Evolutionary conservation across 2,329 filamentous ascomycete genomes (phyloP), one percentile per base, ranked within the genome.

Genomic region (Massarina eburnea): DNA sequence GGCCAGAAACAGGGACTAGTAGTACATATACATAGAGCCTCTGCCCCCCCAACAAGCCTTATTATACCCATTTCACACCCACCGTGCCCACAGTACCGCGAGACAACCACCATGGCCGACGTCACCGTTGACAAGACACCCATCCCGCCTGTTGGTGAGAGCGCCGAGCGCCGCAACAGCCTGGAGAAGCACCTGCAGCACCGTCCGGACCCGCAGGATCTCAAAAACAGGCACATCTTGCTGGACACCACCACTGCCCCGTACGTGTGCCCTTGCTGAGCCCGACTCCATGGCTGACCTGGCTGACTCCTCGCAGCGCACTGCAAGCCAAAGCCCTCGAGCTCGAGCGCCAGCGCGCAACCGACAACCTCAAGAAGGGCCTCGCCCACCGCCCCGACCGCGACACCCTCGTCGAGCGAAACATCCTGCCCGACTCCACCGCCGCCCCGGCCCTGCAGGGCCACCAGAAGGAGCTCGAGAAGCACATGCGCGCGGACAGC

Each of bases 391-490:
- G 85, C 15, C 82, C 83, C 3, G 81, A 90, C 20, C 84, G 88
- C 48, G 81, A 89, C 26, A 83, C 89, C 62, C 78, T 96, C 20
- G 76, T 96, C 53, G 88, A 94, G 67, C 87, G 85, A 59, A 95
- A 96, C 72, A 96, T 96, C 68, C 84, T 96, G 10, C 88, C 89
- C 20, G 83, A 84, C 45, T 87, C 87, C 24, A 86, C 72, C 41
- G 89, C 87, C 15, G 90, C 91, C 0, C 91, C 91, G 0, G 81
- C 86, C 2, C 76, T 96, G 43, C 84, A 86, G 65, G 89, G 86
- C 45, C 83, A 90, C 51, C 90, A 94, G 71, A 86, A 82, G 64
- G 89, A 95, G 75, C 83, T 96, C 33, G 83, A 91, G 71, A 90
- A 85, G 68, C 86, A 90, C 70, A 96, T 96, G 64, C 76, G 78